Evolutionary conservation across 1,284 basidiomycete genomes (phyloP).

Genomic region (Apiotrichum brassicae): DNA sequence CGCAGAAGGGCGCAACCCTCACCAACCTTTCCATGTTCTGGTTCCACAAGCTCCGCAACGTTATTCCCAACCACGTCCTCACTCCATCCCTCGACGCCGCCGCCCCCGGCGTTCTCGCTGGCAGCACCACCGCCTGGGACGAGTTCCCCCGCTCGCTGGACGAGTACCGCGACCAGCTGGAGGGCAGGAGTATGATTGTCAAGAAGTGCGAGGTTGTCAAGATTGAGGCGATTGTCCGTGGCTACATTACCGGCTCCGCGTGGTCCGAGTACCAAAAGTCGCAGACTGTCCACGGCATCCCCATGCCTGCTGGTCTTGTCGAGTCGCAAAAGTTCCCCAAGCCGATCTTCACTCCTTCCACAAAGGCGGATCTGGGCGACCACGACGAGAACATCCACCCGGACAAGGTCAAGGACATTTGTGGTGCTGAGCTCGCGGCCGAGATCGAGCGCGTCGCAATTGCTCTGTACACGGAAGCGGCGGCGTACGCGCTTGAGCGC

Average conservation of each 20-base stretch:
- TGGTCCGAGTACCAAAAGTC: conserved; percentile 89
- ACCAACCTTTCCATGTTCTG: conserved; percentile 90
- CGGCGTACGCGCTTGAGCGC: conserved; percentile 65
- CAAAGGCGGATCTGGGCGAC: conserved; percentile 88
- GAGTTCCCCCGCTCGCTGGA: conserved; percentile 63
- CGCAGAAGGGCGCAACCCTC: conserved; percentile 84
- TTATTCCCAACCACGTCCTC: conserved; percentile 83
- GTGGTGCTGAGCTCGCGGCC: conserved; percentile 44
- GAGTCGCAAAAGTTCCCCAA: conserved; percentile 77
- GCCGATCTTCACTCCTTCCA: conserved; percentile 92
- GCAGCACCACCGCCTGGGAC: conserved; percentile 55
- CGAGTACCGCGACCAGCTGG: conserved; percentile 58
- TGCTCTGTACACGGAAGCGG: conserved; percentile 56
- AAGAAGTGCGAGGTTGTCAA: conserved; percentile 82
- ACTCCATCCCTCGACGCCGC: conserved; percentile 49
- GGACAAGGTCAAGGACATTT: conserved; percentile 55
- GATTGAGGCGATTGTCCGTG: conserved; percentile 94
- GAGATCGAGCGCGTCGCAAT: conserved; percentile 45
- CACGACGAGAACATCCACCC: conserved; percentile 99
- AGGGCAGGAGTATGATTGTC: conserved; percentile 86
- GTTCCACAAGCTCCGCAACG: conserved; percentile 73
- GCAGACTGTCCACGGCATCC: conserved; percentile 83
- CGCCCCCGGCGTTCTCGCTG: conserved; percentile 11
- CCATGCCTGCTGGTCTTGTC: conserved; percentile 66
- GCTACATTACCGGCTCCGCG: conserved; percentile 92